Base-by-base conservation (phyloP, 805 yeast genomes). In the Priceomyces medius region DNA sequence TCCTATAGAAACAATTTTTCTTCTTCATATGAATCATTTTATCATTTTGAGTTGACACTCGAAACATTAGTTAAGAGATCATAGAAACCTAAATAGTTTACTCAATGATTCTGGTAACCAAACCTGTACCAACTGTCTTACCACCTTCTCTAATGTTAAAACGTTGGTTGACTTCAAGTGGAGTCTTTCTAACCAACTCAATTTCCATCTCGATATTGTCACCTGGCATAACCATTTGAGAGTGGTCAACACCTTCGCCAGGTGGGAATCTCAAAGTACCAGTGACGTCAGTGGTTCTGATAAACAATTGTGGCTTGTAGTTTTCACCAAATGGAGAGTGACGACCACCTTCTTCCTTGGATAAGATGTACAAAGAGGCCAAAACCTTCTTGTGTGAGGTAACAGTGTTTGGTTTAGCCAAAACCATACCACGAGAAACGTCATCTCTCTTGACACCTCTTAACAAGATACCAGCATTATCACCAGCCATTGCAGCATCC, bases 111-210 rank as follows among this genome's bases (percentile, higher is more conserved):
- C 96, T 84, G 59, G 99, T 93, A 58, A 93, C 81, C 76, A 93
- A 76, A 77, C 99, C 99, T 54, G 99, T 93, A 72, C 97, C 99
- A 54, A 93, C 97, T 53, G 99, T 93, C 77, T 85, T 87, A 68
- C 97, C 97, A 75, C 98, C 97, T 77, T 93, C 99, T 83, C 99
- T 93, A 68, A 93, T 79, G 83, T 93, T 93, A 85, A 93, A 93
- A 75, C 98, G 87, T 79, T 90, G 97, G 68, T 95, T 95, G 59
- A 85, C 83, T 79, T 93, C 99, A 51, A 93, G 61, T 48, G 98
- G 95, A 55, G 95, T 87, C 66, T 96, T 93, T 74, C 80, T 87
- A 50, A 85, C 83, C 63, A 91, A 77, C 64, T 85, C 85, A 64
- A 91, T 87, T 61, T 81, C 82, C 96, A 93, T 88, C 79, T 93